Base-by-base conservation (phyloP, 73 alveolate species). In the Paramecium sexaurelia region DNA sequence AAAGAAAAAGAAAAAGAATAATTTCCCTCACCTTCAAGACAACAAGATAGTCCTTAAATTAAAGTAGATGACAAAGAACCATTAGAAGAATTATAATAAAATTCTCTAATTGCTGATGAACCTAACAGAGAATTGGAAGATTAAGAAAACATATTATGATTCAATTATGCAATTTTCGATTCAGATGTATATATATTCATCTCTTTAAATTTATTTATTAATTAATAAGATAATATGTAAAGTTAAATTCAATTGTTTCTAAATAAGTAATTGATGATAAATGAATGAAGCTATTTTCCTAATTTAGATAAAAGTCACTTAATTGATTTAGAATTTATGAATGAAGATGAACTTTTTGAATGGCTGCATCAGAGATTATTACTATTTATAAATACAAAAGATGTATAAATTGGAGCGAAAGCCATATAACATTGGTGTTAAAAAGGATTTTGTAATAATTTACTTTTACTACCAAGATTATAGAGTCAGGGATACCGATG, bases 301-400 rank as follows among this genome's bases (percentile, higher is more conserved):
- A 32, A 61, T 19, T 2, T 61, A 8, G 19, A 61, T 61, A 22
- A 61, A 20, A 29, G 47, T 61, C 26, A 27, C 4, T 26, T 3
- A 20, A 6, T 40, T 15, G 57, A 29, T 19, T 33, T 71, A 10
- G 86, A 37, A 3, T 71, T 71, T 20, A 71, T 71, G 86, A 40
- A 71, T 71, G 86, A 71, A 32, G 86, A 71, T 13, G 86, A 71
- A 71, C 56, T 33, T 71, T 37, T 27, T 37, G 86, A 71, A 35
- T 71, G 86, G 86, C 15, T 71, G 35, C 57, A 71, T 35, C 35
- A 71, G 55, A 71, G 56, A 71, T 71, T 71, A 37, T 35, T 71
- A 36, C 9, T 35, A 15, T 35, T 71, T 32, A 37, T 36, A 35
- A 20, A 8, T 17, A 71, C 86, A 13, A 71, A 71, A 61, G 86